Percentiles rank a stretch among this genome's conserved stretches.
Evolutionary conservation across 1,139 yeast genomes (phyloP).

Genomic region (Magnusiomyces suaveolens): DNA sequence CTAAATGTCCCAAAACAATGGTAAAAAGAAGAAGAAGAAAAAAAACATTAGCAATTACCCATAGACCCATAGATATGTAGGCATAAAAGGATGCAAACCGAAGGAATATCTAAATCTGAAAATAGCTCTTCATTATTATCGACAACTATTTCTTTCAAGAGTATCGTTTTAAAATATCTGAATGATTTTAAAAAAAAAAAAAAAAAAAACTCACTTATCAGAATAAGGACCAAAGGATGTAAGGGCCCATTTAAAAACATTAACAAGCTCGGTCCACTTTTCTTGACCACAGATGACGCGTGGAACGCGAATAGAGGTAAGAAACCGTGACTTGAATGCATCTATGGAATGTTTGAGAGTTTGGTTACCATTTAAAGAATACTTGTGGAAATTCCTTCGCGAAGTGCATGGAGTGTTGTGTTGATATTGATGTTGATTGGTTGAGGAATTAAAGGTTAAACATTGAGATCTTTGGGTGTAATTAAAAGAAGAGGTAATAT

Average conservation of each 20-base stretch:
- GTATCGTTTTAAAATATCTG: not conserved
- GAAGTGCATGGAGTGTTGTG: not conserved
- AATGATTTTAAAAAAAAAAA: not conserved
- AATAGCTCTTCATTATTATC: no score
- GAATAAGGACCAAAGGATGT: slow-evolving; percentile 10
- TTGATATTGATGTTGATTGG: not conserved
- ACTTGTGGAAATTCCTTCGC: not conserved
- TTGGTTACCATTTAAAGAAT: slow-evolving; percentile 14
- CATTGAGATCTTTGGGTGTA: not conserved
- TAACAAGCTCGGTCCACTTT: slow-evolving; percentile 22
- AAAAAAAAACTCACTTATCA: slow-evolving; percentile 2
- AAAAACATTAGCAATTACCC: not conserved
- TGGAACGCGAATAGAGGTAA: slow-evolving; percentile 22
- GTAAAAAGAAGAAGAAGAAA: not conserved
- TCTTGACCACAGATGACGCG: slow-evolving; percentile 27
- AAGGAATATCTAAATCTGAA: no score
- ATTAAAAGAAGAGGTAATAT: not conserved
- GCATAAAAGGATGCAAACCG: no score
- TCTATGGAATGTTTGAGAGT: slow-evolving; percentile 18
- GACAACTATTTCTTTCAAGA: not conserved
- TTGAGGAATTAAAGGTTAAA: not conserved
- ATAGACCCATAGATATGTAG: no score
- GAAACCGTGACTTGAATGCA: slow-evolving; percentile 19
- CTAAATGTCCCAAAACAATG: not conserved
- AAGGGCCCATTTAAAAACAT: slow-evolving; percentile 19